These are phyloP conservation scores for Chaetoceros muelleri DNA, from an alignment of 108 stramenopile genomes.

Conservation along the genomic window DNA sequence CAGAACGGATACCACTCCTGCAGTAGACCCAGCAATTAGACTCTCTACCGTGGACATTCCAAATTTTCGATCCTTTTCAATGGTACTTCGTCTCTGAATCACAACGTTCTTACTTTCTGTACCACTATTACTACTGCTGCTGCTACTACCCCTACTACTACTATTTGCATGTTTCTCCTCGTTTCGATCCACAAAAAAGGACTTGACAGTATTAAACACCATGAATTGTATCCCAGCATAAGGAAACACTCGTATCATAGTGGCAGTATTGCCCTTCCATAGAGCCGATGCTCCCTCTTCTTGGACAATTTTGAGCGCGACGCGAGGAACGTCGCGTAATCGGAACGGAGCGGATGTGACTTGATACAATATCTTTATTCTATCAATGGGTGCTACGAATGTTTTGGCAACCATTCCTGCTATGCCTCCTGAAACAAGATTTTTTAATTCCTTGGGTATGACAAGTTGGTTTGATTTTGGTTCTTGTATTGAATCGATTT, in stretches of 20 bases:
- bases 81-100: background rate
- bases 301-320: slow-evolving; percentile 46
- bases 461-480: background rate
- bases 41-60: slow-evolving; percentile 80
- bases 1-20: slow-evolving; percentile 79
- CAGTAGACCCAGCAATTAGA: slow-evolving; percentile 71
- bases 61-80: slow-evolving; percentile 7
- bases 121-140: slow-evolving; percentile 17
- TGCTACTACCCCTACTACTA: background rate
- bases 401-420: slow-evolving; percentile 85
- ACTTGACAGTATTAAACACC: slow-evolving; percentile 88
- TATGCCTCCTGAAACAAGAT: slow-evolving; percentile 61
- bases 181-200: slow-evolving; percentile 32
- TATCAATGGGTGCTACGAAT: slow-evolving; percentile 83
- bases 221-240: slow-evolving; percentile 96
- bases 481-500: background rate
- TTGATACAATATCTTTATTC: slow-evolving; percentile 87
- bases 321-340: slow-evolving; percentile 46
- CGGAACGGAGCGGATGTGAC: slow-evolving; percentile 61
- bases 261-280: slow-evolving; percentile 95
- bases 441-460: slow-evolving; percentile 67
- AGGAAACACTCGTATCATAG: slow-evolving; percentile 93
- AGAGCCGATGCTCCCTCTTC: slow-evolving; percentile 77
- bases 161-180: slow-evolving; percentile 3
- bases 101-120: background rate